These are phyloP conservation scores for Xylaria grammica DNA, from an alignment of 495 filamentous ascomycete species.

Conservation along the genomic window DNA sequence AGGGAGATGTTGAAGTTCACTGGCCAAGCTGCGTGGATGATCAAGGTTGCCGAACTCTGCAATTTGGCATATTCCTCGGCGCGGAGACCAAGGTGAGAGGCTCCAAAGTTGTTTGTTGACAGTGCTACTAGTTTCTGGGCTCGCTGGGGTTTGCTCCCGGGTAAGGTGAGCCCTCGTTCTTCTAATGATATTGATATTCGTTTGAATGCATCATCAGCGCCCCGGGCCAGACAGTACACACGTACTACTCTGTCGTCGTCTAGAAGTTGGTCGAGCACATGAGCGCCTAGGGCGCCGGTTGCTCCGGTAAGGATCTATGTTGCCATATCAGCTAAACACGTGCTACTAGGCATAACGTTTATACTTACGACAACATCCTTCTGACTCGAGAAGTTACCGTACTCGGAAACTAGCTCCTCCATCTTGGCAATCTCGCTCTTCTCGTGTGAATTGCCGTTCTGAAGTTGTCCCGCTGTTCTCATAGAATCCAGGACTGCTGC, in stretches of 20 bases:
- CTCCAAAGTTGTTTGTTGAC: slow-evolving; percentile 42
- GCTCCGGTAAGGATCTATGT: slow-evolving; percentile 62
- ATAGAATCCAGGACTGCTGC: slow-evolving; percentile 52
- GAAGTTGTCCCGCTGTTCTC: slow-evolving; percentile 32
- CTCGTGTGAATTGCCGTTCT: slow-evolving; percentile 2
- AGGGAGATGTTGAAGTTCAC: slow-evolving; percentile 72
- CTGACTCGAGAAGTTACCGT: slow-evolving; percentile 51
- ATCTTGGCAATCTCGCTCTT: slow-evolving; percentile 46
- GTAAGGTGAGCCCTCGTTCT: slow-evolving; percentile 38
- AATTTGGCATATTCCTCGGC: slow-evolving; percentile 41
- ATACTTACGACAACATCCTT: slow-evolving; percentile 20
- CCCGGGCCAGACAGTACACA: slow-evolving; percentile 62
- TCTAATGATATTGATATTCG: slow-evolving; percentile 45
- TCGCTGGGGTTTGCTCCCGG: slow-evolving; percentile 28
- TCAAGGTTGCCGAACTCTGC: slow-evolving; percentile 48
- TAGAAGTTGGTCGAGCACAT: slow-evolving; percentile 56
- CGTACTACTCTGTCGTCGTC: slow-evolving; percentile 46
- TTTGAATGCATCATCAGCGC: slow-evolving; percentile 30
- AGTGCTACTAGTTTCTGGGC: slow-evolving; percentile 29
- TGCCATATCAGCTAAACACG: slow-evolving; percentile 36
- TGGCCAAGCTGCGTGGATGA: slow-evolving; percentile 72
- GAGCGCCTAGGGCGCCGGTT: slow-evolving; percentile 64
- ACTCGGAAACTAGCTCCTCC: slow-evolving; percentile 54
- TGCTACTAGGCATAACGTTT: slow-evolving; percentile 3
- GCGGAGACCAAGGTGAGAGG: slow-evolving; percentile 51